phyloP scores from a whole-genome alignment of 768 basidiomycete species.

The Calocera viscosa region DNA sequence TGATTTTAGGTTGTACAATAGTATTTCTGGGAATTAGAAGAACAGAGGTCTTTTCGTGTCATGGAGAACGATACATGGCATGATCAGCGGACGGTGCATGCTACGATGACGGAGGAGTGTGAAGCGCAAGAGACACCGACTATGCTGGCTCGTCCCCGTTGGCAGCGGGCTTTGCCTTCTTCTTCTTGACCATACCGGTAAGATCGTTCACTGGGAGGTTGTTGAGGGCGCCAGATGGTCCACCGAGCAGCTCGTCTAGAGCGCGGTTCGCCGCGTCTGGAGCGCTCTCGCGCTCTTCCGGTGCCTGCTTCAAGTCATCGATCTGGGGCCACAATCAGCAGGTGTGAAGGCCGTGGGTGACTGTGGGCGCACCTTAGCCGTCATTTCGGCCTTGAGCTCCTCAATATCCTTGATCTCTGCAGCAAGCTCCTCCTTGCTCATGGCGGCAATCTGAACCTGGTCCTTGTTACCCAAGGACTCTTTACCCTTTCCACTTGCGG shows the following conservation, averaged over 20 bases:
- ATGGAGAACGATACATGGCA: neutral
- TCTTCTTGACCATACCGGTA: slow-evolving; percentile 76
- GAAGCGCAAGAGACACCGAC: neutral
- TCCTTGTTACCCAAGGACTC: slow-evolving; percentile 14
- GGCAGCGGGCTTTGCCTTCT: slow-evolving; percentile 43
- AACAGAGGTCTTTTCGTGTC: neutral
- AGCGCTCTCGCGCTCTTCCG: slow-evolving; percentile 42
- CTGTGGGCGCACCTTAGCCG: slow-evolving; percentile 51
- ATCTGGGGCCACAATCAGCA: slow-evolving; percentile 39
- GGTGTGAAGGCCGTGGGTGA: neutral
- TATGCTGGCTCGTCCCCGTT: slow-evolving; percentile 9
- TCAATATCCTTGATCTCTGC: slow-evolving; percentile 67
- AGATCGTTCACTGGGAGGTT: slow-evolving; percentile 59
- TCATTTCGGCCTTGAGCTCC: slow-evolving; percentile 66
- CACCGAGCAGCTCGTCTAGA: slow-evolving; percentile 57
- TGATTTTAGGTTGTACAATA: neutral
- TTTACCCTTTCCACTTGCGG: slow-evolving; percentile 16
- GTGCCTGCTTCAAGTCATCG: slow-evolving; percentile 77
- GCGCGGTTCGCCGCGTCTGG: slow-evolving; percentile 59
- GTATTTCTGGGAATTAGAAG: neutral
- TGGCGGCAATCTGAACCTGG: slow-evolving; percentile 20
- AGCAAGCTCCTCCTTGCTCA: slow-evolving; percentile 63
- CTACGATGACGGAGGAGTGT: neutral
- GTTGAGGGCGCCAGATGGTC: slow-evolving; percentile 25
- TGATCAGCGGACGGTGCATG: neutral